Evolutionary conservation across 768 basidiomycete genomes (phyloP).

Genomic region (Scleroderma bovista): DNA sequence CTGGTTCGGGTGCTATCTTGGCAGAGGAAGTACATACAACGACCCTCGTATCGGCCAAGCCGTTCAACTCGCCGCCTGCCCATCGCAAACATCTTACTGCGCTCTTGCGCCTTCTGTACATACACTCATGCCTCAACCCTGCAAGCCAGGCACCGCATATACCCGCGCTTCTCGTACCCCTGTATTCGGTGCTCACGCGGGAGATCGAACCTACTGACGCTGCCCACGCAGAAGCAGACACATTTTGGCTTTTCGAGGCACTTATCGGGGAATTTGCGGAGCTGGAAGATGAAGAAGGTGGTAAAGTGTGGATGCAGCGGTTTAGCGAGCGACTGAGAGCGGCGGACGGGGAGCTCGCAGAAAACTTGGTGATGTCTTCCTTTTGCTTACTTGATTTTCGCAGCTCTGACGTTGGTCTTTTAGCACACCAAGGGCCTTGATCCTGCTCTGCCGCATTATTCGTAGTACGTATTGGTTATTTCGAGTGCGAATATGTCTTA

Average conservation of each 20-base stretch:
- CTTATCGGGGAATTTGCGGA: conserved; percentile 69
- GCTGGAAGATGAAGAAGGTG: conserved; percentile 63
- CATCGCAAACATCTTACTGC: conserved; percentile 60
- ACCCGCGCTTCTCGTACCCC: conserved; percentile 62
- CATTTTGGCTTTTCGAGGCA: conserved; percentile 78
- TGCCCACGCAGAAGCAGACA: conserved; percentile 70
- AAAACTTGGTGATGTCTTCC: conserved; percentile 43
- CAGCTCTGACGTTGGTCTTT: background rate
- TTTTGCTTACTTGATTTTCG: background rate
- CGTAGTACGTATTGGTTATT: conserved; percentile 49
- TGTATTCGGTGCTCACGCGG: conserved; percentile 57
- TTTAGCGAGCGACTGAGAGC: conserved; percentile 54
- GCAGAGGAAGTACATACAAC: conserved; percentile 22
- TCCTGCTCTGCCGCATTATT: conserved; percentile 71
- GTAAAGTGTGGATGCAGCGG: conserved; percentile 55
- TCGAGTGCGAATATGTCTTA: background rate
- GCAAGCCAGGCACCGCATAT: conserved; percentile 63
- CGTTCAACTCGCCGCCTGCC: conserved; percentile 39
- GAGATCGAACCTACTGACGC: conserved; percentile 58
- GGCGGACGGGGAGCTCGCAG: conserved; percentile 59
- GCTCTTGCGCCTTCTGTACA: conserved; percentile 62
- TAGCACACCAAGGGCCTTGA: conserved; percentile 63
- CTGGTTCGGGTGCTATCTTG: background rate
- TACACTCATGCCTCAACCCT: conserved; percentile 69
- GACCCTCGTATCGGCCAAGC: conserved; percentile 44